Evolutionary conservation across 805 yeast genomes (phyloP).

Genomic region (Isabelozyma pseudorhagii): DNA sequence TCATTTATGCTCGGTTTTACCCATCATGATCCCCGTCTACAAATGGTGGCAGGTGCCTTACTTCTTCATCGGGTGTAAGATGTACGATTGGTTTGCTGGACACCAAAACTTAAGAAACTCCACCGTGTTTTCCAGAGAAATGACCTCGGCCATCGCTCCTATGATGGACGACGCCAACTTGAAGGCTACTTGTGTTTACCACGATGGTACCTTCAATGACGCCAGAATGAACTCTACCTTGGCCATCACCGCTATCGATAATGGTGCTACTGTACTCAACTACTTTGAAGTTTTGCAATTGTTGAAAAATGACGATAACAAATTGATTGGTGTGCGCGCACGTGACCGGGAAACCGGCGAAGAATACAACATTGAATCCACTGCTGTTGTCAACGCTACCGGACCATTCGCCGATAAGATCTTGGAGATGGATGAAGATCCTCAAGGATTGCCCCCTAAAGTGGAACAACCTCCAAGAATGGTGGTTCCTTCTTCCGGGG

Average conservation of each 20-base stretch:
- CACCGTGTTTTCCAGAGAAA: slow-evolving; percentile 63
- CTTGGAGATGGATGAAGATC: slow-evolving; percentile 80
- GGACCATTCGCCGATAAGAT: slow-evolving; percentile 89
- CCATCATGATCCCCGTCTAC: slow-evolving; percentile 95
- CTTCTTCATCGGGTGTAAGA: slow-evolving; percentile 85
- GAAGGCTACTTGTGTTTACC: slow-evolving; percentile 90
- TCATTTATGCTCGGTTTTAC: slow-evolving; percentile 79
- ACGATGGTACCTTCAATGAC: slow-evolving; percentile 93
- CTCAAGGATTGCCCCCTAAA: slow-evolving; percentile 60
- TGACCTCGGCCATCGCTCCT: slow-evolving; percentile 75
- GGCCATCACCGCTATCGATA: slow-evolving; percentile 79
- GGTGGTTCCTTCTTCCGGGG: slow-evolving; percentile 95
- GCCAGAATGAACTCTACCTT: slow-evolving; percentile 84
- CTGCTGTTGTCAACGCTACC: slow-evolving; percentile 83
- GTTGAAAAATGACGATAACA: slow-evolving; percentile 57
- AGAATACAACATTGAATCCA: slow-evolving; percentile 60
- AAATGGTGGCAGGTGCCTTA: slow-evolving; percentile 95
- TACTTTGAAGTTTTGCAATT: slow-evolving; percentile 79
- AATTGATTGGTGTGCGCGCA: slow-evolving; percentile 74
- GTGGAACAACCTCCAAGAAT: slow-evolving; percentile 56
- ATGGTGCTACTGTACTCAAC: slow-evolving; percentile 88
- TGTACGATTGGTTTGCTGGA: slow-evolving; percentile 93
- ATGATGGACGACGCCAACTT: slow-evolving; percentile 75
- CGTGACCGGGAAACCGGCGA: slow-evolving; percentile 68
- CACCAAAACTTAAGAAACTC: slow-evolving; percentile 77